Base-by-base conservation (phyloP, 2,329 filamentous ascomycete species). In the Hortaea werneckii region DNA sequence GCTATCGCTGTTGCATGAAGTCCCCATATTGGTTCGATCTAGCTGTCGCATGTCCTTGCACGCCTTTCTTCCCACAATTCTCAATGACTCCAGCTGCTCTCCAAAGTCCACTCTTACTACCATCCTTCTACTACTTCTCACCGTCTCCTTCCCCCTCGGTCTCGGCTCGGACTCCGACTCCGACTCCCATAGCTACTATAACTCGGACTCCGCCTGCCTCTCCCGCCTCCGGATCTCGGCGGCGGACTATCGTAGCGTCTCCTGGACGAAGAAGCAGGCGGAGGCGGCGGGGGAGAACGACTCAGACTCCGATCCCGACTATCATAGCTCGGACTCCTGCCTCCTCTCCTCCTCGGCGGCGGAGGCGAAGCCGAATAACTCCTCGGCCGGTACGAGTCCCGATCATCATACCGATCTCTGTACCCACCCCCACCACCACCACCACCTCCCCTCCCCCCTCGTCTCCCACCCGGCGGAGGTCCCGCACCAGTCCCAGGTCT, bases 251-350 rank as follows among this genome's bases (percentile, higher is more conserved):
- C 20, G 20, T 20, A 20, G 20, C 20, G 20, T 20, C 20, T 20
- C 20, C 20, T 20, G 20, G 48, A 35, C 13, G 50, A 46, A 46
- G 40, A 46, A 27, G 13, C 5, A 12, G 41, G 9, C 41, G 43
- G 27, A 20, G 46, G 12, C 29, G 50, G 51, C 28, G 56, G 54
- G 7, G 62, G 54, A 29, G 54, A 52, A 41, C 53, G 45, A 29
- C 52, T 56, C 20, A 43, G 44, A 49, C 55, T 58, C 29, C 54
- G 42, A 41, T 47, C 51, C 13, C 54, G 43, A 37, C 49, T 59
- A n/a, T 49, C 57, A 49, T 63, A 63, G 42, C 60, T 63, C 20
- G 61, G 60, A 47, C 60, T 64, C 20, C 20, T 20, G 20, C 20
- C 20, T 29, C 62, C 40, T 57, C 63, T 42, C 65, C 65, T 40